Base-by-base conservation (phyloP, 306 rosid species). In the Lathyrus tuberosus region DNA sequence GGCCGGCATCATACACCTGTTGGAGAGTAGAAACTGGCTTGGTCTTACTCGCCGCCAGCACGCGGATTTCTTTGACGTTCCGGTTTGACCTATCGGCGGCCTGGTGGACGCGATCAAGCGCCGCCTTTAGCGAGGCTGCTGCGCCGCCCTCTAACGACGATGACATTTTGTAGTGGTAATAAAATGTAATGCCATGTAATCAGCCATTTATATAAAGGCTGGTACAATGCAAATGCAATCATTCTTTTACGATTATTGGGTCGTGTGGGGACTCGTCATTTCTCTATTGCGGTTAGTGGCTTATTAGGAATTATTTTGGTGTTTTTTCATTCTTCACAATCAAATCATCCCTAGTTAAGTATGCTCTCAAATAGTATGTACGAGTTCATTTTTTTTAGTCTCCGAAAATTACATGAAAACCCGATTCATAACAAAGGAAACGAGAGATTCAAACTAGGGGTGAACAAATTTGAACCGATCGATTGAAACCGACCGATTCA, bases 41-140 rank as follows among this genome's bases (percentile, higher is more conserved):
- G 35, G 95, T 94, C 79, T 94, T 94, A 84, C 97, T 88, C 42
- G 87, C 98, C 18, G 96, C 98, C 53, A 94, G 91, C 3, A 90
- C 83, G 10, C 92, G 90, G 33, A 94, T 53, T 60, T 78, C 78
- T 0, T 83, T 75, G 62, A 86, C 37, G 2, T 59, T 69, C 12
- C 91, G 86, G 6, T 84, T 83, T 0, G 92, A 81, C 3, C 79
- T 62, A 17, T 86, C 91, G 17, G 98, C 88, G 18, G 98, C 95
- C 31, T 11, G 82, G 7, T 80, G 87, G 71, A 78, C 91, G 35
- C 90, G 87, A 11, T 82, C 87, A 40, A 87, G 72, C 17, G 83
- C 96, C 35, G 88, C 76, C 14, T 77, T 72, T 44, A 90, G 61
- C 33, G 89, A 81, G 33, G 86, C 69, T 33, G 86, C 83, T 0